Conservation (phyloP, 225 moss, liverwort and hornwort genomes). For the Climacium dendroides region DNA sequence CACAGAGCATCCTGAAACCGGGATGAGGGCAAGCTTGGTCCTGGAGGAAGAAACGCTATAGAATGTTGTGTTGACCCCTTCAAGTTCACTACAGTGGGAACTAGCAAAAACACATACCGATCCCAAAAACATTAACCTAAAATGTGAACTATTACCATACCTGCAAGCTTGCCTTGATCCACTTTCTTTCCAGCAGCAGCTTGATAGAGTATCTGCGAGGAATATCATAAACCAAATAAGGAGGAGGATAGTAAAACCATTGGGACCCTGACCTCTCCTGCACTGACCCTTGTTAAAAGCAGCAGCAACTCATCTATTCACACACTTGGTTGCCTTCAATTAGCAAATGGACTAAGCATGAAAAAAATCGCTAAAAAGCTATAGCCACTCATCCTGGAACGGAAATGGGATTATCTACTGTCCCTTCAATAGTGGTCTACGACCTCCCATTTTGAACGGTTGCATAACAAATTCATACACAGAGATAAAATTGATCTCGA, state of each 20-base stretch:
- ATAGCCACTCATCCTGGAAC: background rate
- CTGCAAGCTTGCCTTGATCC: slow-evolving; percentile 36
- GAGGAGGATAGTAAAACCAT: background rate
- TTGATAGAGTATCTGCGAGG: slow-evolving; percentile 17
- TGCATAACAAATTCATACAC: background rate
- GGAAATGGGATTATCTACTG: background rate
- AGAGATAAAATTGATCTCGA: background rate
- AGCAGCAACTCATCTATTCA: background rate
- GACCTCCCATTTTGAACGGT: background rate
- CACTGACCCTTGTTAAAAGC: too few species aligned
- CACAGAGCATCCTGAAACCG: background rate
- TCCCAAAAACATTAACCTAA: background rate
- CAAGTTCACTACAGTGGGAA: background rate
- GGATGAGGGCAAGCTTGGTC: background rate
- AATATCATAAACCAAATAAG: background rate
- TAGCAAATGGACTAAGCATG: background rate
- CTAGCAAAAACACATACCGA: background rate
- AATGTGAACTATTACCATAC: background rate
- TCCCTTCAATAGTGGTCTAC: background rate
- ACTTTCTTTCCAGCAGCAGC: slow-evolving; percentile 48
- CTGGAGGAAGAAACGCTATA: background rate
- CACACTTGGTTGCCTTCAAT: background rate
- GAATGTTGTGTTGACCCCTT: background rate
- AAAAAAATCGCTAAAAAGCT: background rate
- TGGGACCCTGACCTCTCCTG: background rate